Evolutionary conservation across 192 early-diverging fungal species (phyloP), one percentile per base, ranked within the genome.

Genomic region (Coemansia sp.): DNA sequence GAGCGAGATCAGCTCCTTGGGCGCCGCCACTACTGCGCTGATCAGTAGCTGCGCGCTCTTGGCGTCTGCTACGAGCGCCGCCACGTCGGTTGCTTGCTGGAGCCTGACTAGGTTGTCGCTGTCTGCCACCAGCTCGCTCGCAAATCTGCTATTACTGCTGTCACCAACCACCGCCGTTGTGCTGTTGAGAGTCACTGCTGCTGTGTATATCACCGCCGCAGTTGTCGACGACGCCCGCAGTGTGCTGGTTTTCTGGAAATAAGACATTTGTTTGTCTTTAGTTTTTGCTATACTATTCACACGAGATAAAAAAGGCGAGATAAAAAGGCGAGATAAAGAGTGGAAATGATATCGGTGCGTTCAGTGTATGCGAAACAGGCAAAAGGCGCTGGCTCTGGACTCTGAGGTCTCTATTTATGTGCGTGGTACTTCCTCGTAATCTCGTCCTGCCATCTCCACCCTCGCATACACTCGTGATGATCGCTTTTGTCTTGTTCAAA

Each of bases 201-300:
- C 63, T 27, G 73, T 59, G 43, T 72, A 75, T 17, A 62, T 73
- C 29, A 81, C 73, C 5, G 78, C 78, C 3, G 70, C 78, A 4
- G 69, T 59, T 8, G 64, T 46, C 36, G 78, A 75, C 10, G 67
- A 46, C 27, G 63, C 73, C 19, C 46, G 37, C 36, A 72, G 53
- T 8, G 59, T 57, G 3, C n/a, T n/a, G n/a, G 42, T 59, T 62
- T 62, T 63, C 36, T 56, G 73, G 39, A 60, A 6, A 27, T 4
- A 29, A 41, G 39, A 38, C 35, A 60, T 60, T 41, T 22, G 24
- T 60, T 22, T 60, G 31, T 12, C n/a, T n/a, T n/a, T n/a, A n/a
- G n/a, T n/a, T n/a, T 51, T 51, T 29, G 47, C 22, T 51, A 51
- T n/a, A n/a, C n/a, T 51, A 51, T 25, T 51, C 47, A 25, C 46